These are phyloP conservation scores for Graphiopsis chlorocephala DNA, from an alignment of 2,329 filamentous ascomycete species.

Conservation along the genomic window DNA sequence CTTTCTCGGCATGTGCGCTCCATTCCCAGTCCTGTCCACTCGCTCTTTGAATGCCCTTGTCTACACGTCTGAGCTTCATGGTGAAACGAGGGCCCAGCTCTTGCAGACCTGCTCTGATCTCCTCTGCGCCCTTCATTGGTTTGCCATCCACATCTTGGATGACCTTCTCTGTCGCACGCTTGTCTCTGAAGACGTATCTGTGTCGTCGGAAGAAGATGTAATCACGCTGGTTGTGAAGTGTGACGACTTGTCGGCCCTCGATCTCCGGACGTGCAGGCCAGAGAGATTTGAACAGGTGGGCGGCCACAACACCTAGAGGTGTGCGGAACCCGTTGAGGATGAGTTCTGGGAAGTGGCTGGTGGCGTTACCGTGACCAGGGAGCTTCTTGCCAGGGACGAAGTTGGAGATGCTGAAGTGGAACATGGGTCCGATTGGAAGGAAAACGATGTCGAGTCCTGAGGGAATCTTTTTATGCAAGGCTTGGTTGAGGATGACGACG, in stretches of 20 bases:
- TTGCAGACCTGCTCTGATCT: conserved; percentile 81
- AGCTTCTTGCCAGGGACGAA: conserved; percentile 87
- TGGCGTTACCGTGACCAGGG: conserved; percentile 85
- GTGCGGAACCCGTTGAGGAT: conserved; percentile 94
- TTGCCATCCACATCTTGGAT: conserved; percentile 79
- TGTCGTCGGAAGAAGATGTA: conserved; percentile 92
- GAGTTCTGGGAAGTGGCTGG: conserved; percentile 85
- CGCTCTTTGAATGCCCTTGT: conserved; percentile 77
- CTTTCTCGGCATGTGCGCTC: conserved; percentile 94
- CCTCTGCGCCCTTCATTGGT: conserved; percentile 78
- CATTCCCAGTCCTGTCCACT: conserved; percentile 91
- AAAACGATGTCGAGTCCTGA: conserved; percentile 80
- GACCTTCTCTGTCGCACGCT: conserved; percentile 79
- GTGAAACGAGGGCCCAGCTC: conserved; percentile 83
- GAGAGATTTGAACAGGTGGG: conserved; percentile 75
- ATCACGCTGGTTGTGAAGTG: conserved; percentile 90
- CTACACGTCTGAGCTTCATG: conserved; percentile 83
- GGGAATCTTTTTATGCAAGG: conserved; percentile 72
- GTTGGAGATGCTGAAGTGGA: conserved; percentile 87
- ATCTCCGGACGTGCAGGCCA: conserved; percentile 82
- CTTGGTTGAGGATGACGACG: conserved; percentile 82
- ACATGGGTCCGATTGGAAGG: conserved; percentile 80
- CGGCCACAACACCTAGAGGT: conserved; percentile 81
- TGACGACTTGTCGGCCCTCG: conserved; percentile 83
- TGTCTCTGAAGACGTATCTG: conserved; percentile 89